These are phyloP conservation scores for Aspergillus niger DNA, from an alignment of 2,329 filamentous ascomycete genomes.

Conservation along the genomic window DNA sequence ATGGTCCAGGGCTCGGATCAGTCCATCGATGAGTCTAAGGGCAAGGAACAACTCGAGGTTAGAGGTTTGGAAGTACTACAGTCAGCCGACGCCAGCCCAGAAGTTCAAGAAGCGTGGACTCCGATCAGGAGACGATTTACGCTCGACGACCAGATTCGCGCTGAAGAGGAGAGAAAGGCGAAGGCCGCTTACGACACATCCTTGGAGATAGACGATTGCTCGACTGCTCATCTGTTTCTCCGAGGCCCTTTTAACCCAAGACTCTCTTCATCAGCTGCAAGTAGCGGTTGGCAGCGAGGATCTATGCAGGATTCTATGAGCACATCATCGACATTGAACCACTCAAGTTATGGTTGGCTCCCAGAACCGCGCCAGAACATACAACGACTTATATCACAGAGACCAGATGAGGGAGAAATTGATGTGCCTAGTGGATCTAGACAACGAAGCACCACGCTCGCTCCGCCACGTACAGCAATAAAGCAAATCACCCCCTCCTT, in stretches of 20 bases:
- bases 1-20: background rate
- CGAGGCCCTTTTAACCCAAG: background rate
- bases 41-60: background rate
- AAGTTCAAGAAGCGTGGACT: background rate
- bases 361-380: constrained; percentile 17
- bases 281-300: background rate
- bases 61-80: background rate
- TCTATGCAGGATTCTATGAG: background rate
- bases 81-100: constrained; percentile 2
- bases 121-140: constrained; percentile 23
- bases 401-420: background rate
- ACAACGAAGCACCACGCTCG: background rate
- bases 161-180: constrained; percentile 20
- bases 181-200: background rate
- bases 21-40: background rate
- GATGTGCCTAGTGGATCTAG: background rate
- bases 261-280: background rate
- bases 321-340: constrained; percentile 8
- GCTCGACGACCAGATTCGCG: constrained; percentile 31
- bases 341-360: constrained; percentile 18
- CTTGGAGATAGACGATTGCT: background rate
- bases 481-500: background rate
- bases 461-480: background rate
- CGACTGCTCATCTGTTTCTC: background rate
- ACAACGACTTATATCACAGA: constrained; percentile 4